These are phyloP conservation scores for Candida schatavii DNA, from an alignment of 805 yeast genomes.

Conservation along the genomic window DNA sequence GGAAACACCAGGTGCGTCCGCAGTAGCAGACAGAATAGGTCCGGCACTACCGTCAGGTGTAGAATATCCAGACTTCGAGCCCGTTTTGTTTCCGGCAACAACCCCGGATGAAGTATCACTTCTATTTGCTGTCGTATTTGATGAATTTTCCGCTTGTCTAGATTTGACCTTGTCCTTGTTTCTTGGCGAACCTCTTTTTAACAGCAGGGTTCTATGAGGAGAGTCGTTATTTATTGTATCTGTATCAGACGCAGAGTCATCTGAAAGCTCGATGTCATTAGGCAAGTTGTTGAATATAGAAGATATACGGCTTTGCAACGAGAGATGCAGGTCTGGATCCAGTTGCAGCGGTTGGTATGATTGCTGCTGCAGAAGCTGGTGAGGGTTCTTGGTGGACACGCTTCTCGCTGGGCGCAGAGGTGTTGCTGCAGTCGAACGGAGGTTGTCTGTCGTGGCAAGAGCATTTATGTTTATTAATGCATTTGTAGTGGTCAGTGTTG, in stretches of 20 bases:
- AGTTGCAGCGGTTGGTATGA: slow-evolving; percentile 2
- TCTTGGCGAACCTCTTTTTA: not conserved
- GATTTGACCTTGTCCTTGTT: not conserved
- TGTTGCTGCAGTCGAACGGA: not conserved
- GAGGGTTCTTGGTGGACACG: not conserved
- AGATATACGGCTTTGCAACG: slow-evolving; percentile 32
- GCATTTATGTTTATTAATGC: slow-evolving; percentile 1
- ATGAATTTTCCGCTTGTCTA: too few species aligned
- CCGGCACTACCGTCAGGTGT: too few species aligned
- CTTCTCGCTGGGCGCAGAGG: not conserved
- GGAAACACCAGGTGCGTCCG: not conserved
- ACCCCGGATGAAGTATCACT: not conserved
- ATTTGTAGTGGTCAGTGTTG: not conserved
- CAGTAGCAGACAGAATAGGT: not conserved
- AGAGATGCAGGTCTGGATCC: slow-evolving; percentile 4
- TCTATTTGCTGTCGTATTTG: too few species aligned
- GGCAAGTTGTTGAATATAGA: slow-evolving; percentile 45
- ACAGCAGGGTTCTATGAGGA: slow-evolving; percentile 3
- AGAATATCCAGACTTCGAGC: too few species aligned
- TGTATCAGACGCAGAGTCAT: slow-evolving; percentile 37
- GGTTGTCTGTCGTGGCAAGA: not conserved
- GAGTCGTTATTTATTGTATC: slow-evolving; percentile 29
- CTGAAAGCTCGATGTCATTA: slow-evolving; percentile 44
- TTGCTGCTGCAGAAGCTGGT: slow-evolving; percentile 4
- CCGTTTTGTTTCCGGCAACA: not conserved